Percentiles rank a stretch among this genome's conserved stretches.
These are phyloP conservation scores for Nothophoma quercina DNA, from an alignment of 2,329 filamentous ascomycete species.

Conservation along the genomic window DNA sequence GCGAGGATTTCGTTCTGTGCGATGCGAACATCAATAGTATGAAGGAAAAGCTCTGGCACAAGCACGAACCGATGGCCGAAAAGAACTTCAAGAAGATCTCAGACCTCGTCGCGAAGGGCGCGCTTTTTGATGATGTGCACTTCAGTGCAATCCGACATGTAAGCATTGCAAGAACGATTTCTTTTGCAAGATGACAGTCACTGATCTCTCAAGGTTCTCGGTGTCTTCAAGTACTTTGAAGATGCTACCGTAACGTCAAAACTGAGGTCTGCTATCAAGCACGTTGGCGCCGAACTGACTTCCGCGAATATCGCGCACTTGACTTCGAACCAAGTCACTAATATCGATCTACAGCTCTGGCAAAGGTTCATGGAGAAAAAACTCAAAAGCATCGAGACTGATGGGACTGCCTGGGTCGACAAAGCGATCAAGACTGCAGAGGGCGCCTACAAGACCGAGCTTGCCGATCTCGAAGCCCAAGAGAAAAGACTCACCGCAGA, in stretches of 20 bases:
- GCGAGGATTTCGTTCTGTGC: conserved; percentile 7
- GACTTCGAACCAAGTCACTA: too few relatives aligned
- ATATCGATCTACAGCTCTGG: too few relatives aligned
- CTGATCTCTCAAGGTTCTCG: too few relatives aligned
- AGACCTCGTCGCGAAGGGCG: not conserved
- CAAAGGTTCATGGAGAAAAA: too few relatives aligned
- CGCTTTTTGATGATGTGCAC: not conserved
- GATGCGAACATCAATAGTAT: conserved; percentile 3
- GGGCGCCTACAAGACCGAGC: too few relatives aligned
- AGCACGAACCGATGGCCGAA: not conserved
- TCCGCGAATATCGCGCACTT: too few relatives aligned
- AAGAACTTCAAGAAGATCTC: not conserved
- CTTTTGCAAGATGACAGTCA: too few relatives aligned
- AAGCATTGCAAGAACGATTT: not conserved
- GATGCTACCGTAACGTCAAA: not conserved
- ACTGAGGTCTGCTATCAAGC: not conserved
- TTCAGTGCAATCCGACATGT: conserved; percentile 5
- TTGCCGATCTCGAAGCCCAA: too few relatives aligned
- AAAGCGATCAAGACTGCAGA: too few relatives aligned
- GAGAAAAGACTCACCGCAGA: too few relatives aligned
- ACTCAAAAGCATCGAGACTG: too few relatives aligned
- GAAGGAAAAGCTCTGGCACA: conserved; percentile 2
- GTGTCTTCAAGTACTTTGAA: not conserved
- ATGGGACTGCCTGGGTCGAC: too few relatives aligned
- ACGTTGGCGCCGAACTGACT: not conserved